These are phyloP conservation scores for Triticum aestivum DNA, from an alignment of 176 grass and related monocot species.

Conservation along the genomic window IWGSC_CS_RefSeq_v2.1 NC_057794.1:478634545-478635044, in stretches of 20 bases:
- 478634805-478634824: not conserved
- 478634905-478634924: too few species aligned
- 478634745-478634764: not conserved
- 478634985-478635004: not conserved
- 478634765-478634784: not conserved
- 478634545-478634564: constrained; percentile 25
- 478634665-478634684: constrained; percentile 53
- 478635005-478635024: not conserved
- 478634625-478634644: constrained; percentile 40
- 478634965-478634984: not conserved
- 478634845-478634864: constrained; percentile 16
- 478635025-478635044: not conserved
- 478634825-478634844: constrained; percentile 4
- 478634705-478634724: constrained; percentile 33
- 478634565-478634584: not conserved
- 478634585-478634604: not conserved
- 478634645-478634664: constrained; percentile 45
- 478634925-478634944: not conserved
- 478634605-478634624: constrained; percentile 23
- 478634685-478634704: constrained; percentile 30
- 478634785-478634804: not conserved
- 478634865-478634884: not conserved
- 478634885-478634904: too few species aligned
- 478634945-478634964: too few species aligned
- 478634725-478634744: not conserved